These are phyloP conservation scores for Globisporangium lucens DNA, from an alignment of 352 stramenopile species.

Conservation along the genomic window DNA sequence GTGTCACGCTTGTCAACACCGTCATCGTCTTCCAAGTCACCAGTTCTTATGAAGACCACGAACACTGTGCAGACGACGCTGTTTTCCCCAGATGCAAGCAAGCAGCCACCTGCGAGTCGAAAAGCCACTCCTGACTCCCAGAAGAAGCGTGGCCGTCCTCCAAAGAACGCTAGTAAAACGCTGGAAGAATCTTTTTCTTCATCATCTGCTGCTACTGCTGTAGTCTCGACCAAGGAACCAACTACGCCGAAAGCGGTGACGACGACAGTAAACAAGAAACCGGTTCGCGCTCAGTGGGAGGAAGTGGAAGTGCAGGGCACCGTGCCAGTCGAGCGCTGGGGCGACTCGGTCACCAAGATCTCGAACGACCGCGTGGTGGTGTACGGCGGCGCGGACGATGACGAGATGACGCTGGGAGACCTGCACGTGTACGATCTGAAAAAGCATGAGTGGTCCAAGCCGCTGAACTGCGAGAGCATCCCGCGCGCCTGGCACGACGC, in stretches of 20 bases:
- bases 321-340: conserved; percentile 74
- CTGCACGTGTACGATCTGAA: conserved; percentile 85
- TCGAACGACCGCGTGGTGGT: conserved; percentile 84
- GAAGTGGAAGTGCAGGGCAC: conserved; percentile 33
- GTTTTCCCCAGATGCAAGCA: conserved; percentile 46
- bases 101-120: conserved; percentile 17
- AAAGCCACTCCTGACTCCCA: conserved; percentile 39
- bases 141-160: conserved; percentile 32
- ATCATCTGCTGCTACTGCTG: background rate
- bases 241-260: conserved; percentile 9
- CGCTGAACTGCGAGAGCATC: conserved; percentile 89
- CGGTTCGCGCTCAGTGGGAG: conserved; percentile 40
- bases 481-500: conserved; percentile 89
- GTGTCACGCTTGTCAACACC: background rate
- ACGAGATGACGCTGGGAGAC: conserved; percentile 79
- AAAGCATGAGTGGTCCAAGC: conserved; percentile 69
- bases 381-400: conserved; percentile 90
- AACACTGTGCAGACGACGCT: conserved; percentile 28
- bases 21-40: conserved; percentile 11
- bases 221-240: background rate
- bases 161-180: conserved; percentile 17
- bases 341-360: conserved; percentile 88
- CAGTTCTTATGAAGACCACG: conserved; percentile 28
- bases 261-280: conserved; percentile 16
- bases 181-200: background rate